Conservation (phyloP, 2,329 filamentous ascomycete genomes). For the Apiospora kogelbergensis region DNA sequence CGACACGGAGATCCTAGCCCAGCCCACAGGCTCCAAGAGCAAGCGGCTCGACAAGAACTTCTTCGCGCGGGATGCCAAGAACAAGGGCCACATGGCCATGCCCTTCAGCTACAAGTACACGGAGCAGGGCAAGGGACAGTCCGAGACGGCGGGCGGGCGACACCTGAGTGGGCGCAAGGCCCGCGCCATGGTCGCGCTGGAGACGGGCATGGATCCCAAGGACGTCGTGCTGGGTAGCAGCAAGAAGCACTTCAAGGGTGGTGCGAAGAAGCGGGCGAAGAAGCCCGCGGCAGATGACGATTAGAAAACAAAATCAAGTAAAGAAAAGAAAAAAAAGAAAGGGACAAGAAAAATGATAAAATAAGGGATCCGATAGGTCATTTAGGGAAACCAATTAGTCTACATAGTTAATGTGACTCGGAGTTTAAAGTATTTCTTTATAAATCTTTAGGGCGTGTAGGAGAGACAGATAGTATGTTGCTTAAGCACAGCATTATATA, state of each 20-base stretch:
- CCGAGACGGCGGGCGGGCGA: conserved; percentile 46
- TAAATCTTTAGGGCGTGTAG: too few species aligned
- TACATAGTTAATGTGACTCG: background rate
- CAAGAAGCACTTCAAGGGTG: conserved; percentile 96
- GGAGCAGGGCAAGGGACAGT: conserved; percentile 64
- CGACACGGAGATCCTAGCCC: conserved; percentile 48
- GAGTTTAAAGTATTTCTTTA: background rate
- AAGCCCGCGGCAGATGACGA: conserved; percentile 33
- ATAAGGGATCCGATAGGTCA: background rate
- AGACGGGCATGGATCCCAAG: conserved; percentile 80
- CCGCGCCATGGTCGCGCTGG: conserved; percentile 75
- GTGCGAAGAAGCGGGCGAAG: conserved; percentile 61
- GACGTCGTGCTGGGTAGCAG: conserved; percentile 65
- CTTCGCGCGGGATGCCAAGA: conserved; percentile 57
- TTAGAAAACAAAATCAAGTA: background rate
- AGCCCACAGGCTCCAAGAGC: conserved; percentile 70
- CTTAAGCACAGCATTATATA: too few species aligned
- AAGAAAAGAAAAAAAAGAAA: background rate
- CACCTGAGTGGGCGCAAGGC: conserved; percentile 81
- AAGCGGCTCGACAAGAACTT: conserved; percentile 82
- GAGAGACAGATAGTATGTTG: too few species aligned
- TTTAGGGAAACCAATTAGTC: background rate
- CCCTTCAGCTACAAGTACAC: conserved; percentile 91
- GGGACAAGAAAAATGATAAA: background rate
- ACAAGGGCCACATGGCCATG: conserved; percentile 66